phyloP scores from a whole-genome alignment of 306 rosid species.

The Mimosa pudica region DNA sequence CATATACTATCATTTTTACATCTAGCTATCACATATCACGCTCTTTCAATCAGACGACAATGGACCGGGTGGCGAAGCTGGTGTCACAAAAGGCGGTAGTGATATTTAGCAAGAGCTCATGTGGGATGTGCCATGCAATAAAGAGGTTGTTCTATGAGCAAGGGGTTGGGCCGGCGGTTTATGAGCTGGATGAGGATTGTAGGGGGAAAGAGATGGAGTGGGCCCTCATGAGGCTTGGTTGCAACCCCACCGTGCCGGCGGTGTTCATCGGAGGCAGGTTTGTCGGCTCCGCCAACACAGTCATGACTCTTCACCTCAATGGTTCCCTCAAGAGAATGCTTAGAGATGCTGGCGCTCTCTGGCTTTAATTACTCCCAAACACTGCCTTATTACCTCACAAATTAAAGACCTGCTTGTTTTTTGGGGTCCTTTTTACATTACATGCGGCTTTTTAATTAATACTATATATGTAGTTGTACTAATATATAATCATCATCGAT shows the following conservation, averaged over 20 bases:
- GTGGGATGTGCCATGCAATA: conserved; percentile 95
- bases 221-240: conserved; percentile 83
- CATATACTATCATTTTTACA: too few relatives aligned
- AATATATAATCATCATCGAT: background rate
- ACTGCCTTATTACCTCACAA: background rate
- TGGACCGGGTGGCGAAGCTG: conserved; percentile 79
- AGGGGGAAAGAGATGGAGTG: conserved; percentile 88
- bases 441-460: background rate
- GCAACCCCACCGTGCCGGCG: conserved; percentile 87
- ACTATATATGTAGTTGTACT: background rate
- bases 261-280: conserved; percentile 87
- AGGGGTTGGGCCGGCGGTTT: conserved; percentile 83
- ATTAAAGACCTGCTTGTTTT: background rate
- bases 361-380: conserved; percentile 55
- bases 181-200: conserved; percentile 77
- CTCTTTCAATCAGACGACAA: background rate
- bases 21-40: too few relatives aligned
- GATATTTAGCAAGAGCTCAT: conserved; percentile 96
- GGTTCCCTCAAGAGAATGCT: conserved; percentile 86
- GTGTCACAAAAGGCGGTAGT: conserved; percentile 90
- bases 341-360: conserved; percentile 88
- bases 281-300: conserved; percentile 77
- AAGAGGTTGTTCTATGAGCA: conserved; percentile 89
- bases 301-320: conserved; percentile 92
- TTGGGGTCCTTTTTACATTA: background rate